A percentile compares a stretch with the other conserved stretches of the same genome.
These are phyloP conservation scores for Wickerhamomyces rabaulensis DNA, from an alignment of 805 yeast genomes.

Conservation along the genomic window DNA sequence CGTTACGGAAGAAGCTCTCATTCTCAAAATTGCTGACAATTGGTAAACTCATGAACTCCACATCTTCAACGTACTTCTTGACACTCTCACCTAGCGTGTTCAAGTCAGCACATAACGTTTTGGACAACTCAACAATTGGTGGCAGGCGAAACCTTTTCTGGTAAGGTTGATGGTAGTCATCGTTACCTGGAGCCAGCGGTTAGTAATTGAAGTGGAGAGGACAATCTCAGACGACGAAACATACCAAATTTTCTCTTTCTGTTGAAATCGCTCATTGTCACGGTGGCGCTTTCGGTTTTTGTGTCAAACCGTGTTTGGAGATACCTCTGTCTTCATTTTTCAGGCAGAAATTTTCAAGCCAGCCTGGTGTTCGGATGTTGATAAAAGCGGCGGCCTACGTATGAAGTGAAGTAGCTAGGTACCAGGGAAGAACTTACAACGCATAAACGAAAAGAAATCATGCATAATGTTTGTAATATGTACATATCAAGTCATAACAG, in stretches of 20 bases:
- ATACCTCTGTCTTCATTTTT: neutral
- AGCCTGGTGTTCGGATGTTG: neutral
- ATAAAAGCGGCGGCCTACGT: neutral
- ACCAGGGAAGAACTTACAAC: too few species aligned
- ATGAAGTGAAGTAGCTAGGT: too few species aligned
- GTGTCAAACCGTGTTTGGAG: neutral
- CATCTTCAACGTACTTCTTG: conserved; percentile 46
- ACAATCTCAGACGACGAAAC: conserved; percentile 2
- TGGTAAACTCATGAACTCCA: conserved; percentile 63
- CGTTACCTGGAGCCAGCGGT: conserved; percentile 13
- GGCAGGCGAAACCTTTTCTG: conserved; percentile 30
- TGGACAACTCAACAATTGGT: conserved; percentile 41
- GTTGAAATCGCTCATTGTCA: conserved; percentile 19
- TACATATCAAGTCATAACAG: neutral
- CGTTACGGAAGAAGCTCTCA: conserved; percentile 53
- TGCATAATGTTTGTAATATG: neutral
- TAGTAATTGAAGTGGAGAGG: neutral
- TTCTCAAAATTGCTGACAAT: conserved; percentile 60
- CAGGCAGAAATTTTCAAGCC: neutral
- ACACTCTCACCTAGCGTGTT: conserved; percentile 55
- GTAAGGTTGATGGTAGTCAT: conserved; percentile 20
- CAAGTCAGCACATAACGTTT: conserved; percentile 44
- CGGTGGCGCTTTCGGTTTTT: neutral
- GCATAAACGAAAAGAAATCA: neutral
- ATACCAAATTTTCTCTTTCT: conserved; percentile 25